Base-by-base conservation (phyloP, 306 rosid species). In the Glycine tomentella region DNA sequence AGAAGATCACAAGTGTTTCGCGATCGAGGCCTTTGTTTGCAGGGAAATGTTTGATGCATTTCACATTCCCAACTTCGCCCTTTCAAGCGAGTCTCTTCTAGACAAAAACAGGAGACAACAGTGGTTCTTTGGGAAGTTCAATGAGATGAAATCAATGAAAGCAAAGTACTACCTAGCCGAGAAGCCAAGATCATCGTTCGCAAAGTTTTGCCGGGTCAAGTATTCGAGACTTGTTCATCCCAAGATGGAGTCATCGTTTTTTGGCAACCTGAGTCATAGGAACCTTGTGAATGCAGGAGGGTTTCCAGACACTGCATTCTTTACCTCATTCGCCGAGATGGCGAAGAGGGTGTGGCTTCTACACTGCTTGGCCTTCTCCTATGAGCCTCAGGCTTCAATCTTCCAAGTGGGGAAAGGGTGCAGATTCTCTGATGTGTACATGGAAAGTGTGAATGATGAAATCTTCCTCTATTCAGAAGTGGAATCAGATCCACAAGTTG, bases 341-440 rank as follows among this genome's bases (percentile, higher is more conserved):
- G 98, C 97, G 0, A 93, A 90, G 79, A 79, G 93, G 88, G 90
- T 95, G 14, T 93, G 94, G 93, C 92, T 95, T 11, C 89, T 95
- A 1, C 99, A 95, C 64, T 93, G 96, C 84, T 46, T 95, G 44
- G 97, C 94, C 64, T 93, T 92, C 88, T 90, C 94, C 5, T 87
- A 91, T 53, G 83, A 95, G 33, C 87, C 89, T 0, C 84, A 87
- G 78, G 98, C 90, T 15, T 72, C 85, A 9, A 90, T 93, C 84
- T 95, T 95, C 69, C 97, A 88, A 88, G 92, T 87, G 46, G 76
- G 52, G 49, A 90, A 80, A 75, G 99, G 97, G 2, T 88, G 92
- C 55, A 89, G 93, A 78, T 95, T 93, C 78, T 87, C 97, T 10
- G 97, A 95, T 68, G 94, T 95, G 25, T 95, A 90, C 91, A 93